Evolutionary conservation across 257 asterid genomes (phyloP).

Genomic region (Capsicum rhomboideum): DNA sequence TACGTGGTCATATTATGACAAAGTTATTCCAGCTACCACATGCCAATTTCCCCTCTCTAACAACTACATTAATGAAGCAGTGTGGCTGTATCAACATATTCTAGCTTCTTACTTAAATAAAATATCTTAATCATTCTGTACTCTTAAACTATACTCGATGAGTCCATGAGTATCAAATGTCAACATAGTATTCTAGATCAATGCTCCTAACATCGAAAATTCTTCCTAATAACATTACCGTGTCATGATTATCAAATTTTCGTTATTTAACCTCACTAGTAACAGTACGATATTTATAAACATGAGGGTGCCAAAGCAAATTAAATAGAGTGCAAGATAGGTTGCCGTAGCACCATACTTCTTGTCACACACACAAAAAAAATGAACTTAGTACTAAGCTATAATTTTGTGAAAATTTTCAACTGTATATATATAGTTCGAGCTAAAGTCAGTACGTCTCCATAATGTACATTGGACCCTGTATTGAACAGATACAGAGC

Average conservation of each 20-base stretch:
- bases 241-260: background rate
- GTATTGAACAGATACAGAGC: slow-evolving; percentile 57
- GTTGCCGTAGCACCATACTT: background rate
- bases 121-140: background rate
- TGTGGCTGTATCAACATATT: background rate
- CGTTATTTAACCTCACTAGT: background rate
- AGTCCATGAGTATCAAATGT: background rate
- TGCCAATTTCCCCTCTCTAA: background rate
- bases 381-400: background rate
- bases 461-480: background rate
- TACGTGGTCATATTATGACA: background rate
- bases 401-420: background rate
- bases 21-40: background rate
- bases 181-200: background rate
- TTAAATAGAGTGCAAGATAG: background rate
- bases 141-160: background rate
- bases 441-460: background rate
- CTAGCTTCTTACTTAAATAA: background rate
- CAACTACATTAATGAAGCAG: background rate
- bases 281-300: background rate
- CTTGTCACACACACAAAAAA: background rate
- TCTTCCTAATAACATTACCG: background rate
- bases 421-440: background rate
- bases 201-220: background rate
- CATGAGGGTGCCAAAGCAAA: background rate